Base-by-base conservation (phyloP, 441 rosid genomes). In the Croton setiger region DNA sequence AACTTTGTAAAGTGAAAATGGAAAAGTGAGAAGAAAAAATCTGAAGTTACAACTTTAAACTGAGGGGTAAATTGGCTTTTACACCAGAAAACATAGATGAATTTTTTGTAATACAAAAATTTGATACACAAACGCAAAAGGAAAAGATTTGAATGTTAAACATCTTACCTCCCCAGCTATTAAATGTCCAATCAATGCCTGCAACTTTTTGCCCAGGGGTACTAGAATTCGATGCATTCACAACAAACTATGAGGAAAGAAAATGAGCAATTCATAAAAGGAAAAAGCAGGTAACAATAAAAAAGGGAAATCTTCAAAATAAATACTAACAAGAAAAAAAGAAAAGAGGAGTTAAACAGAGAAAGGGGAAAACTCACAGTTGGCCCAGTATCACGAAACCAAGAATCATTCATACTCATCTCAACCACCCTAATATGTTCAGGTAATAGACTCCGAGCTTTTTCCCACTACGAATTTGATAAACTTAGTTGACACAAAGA, bases 361-460 rank as follows among this genome's bases (percentile, higher is more conserved):
- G 67, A 60, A 63, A 57, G 17, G 49, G 27, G 12, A 60, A 31
- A 60, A 66, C 90, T 88, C 78, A 94, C 97, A 67, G 94, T 92
- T 70, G 99, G 97, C 62, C 98, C 97, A 59, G 87, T 81, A 79
- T 94, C 99, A 3, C 97, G 96, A 71, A 94, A 87, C 99, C 99
- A 94, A 55, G 96, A 86, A 76, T 88, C 99, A 23, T 90, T 88
- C 93, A 90, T 87, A 71, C 97, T 88, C 90, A 94, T 85, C 86
- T 92, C 98, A 74, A 90, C 64, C 66, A 94, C 91, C 83, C 96
- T 83, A 62, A 92, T 76, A 64, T 86, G 80, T 35, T 76, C 82
- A 21, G 98, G 98, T 66, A 94, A 81, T 72, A 74, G 90, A 60
- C 72, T 81, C 63, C 93, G 84, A 31, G 98, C 98, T 78, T 86